Base-by-base conservation (phyloP, 805 yeast species). In the Ogataea trehaloabstinens region DNA sequence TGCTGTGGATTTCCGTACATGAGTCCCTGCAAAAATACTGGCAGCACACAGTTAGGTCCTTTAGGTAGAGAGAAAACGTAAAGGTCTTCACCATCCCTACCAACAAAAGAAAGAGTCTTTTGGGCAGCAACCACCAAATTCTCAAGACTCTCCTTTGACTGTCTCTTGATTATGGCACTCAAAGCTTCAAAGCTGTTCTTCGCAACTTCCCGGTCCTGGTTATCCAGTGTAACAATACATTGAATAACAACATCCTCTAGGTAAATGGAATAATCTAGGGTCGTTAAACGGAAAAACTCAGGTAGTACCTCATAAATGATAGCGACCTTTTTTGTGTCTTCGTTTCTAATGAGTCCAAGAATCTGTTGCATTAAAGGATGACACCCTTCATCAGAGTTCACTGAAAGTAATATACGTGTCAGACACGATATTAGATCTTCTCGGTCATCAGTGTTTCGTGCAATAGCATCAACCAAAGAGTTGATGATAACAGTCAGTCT, bases 21-120 rank as follows among this genome's bases (percentile, higher is more conserved):
- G 55, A 93, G 75, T 45, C 98, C 98, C 60, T 91, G 96, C 50
- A 88, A 68, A 69, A 93, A 93, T 37, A 95, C 77, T 20, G 99
- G 99, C 51, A 93, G 71, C 28, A 93, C 65, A 64, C 95, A 84
- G 56, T 76, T 80, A 43, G 96, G 95, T 35, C 98, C 95, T 60
- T 80, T 80, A 62, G 95, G 80, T 66, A 79, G 54, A 45, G 76
- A 58, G 61, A 90, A 85, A 0, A 88, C 96, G 24, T 82, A 77
- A 36, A 90, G 63, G 22, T 85, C 88, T 53, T 74, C 73, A 1
- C 80, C 83, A 25, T 68, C 68, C 17, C 70, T 70, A 19, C 89
- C 87, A 15, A 88, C 75, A 40, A 79, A 60, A 22, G 70, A 70
- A 52, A 93, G 69, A 0, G 95, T 78, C 58, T 79, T 85, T 55